These are phyloP conservation scores for Xylaria sp. DNA, from an alignment of 2,329 filamentous ascomycete genomes.

Conservation along the genomic window DNA sequence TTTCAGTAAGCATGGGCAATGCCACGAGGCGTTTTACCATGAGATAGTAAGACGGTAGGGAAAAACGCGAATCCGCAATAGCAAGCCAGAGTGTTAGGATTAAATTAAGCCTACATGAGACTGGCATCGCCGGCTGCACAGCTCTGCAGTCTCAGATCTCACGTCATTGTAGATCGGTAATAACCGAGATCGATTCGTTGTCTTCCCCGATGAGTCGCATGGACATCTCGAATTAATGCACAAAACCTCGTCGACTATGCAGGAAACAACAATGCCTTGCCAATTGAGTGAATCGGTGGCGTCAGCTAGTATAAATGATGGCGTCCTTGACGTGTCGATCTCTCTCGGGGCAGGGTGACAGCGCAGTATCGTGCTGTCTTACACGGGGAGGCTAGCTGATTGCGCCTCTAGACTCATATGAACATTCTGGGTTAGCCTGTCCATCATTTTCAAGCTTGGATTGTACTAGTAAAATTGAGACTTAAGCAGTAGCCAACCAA, in stretches of 20 bases:
- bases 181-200: not conserved
- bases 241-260: not conserved
- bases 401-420: not conserved
- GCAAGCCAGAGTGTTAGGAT: not conserved
- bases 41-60: too few species aligned
- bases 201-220: not conserved
- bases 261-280: not conserved
- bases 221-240: not conserved
- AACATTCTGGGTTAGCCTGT: not conserved
- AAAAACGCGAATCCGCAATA: not conserved
- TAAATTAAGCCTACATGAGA: not conserved
- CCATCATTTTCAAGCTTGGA: not conserved
- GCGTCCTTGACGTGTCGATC: constrained; percentile 12
- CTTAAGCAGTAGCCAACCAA: not conserved
- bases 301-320: not conserved
- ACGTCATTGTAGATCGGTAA: not conserved
- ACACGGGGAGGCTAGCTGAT: not conserved
- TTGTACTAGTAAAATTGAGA: not conserved
- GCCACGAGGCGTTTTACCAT: too few species aligned
- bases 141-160: not conserved
- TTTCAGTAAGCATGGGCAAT: not conserved
- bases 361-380: not conserved
- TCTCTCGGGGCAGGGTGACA: not conserved
- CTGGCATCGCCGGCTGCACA: not conserved
- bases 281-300: not conserved